phyloP scores from a whole-genome alignment of 495 filamentous ascomycete genomes.

The Hypoxylon crocopeplum region DNA sequence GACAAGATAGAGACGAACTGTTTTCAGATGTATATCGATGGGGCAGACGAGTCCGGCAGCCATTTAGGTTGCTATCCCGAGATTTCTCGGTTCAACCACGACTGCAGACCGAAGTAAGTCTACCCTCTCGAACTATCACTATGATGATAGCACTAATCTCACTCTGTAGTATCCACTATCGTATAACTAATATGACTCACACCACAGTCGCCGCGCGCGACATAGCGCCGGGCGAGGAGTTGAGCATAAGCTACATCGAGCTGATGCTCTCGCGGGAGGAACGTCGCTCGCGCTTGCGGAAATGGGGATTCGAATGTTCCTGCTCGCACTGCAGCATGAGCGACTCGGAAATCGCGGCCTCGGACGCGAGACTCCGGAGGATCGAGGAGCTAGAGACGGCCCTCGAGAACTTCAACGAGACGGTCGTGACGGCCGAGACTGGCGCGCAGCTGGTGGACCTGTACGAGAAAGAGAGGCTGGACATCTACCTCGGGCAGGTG shows the following conservation, averaged over 20 bases:
- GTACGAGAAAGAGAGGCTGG: constrained; percentile 45
- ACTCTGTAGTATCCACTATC: constrained; percentile 47
- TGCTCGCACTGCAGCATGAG: constrained; percentile 45
- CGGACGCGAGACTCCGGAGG: constrained; percentile 44
- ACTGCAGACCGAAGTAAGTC: constrained; percentile 54
- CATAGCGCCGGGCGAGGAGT: constrained; percentile 48
- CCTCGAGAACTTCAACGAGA: constrained; percentile 42
- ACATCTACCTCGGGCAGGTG: constrained; percentile 45
- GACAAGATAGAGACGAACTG: constrained; percentile 49
- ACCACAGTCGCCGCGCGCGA: constrained; percentile 49
- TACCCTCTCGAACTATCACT: background rate
- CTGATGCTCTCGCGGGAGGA: constrained; percentile 33
- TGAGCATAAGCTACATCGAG: constrained; percentile 52
- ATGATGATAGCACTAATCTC: background rate
- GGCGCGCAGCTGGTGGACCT: constrained; percentile 42
- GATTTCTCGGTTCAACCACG: constrained; percentile 50
- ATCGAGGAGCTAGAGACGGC: constrained; percentile 45
- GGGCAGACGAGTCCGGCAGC: constrained; percentile 28
- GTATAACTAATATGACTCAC: constrained; percentile 48
- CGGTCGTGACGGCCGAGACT: constrained; percentile 42
- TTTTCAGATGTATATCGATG: constrained; percentile 48
- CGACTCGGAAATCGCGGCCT: constrained; percentile 29
- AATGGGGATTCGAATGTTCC: constrained; percentile 51
- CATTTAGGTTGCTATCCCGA: constrained; percentile 49
- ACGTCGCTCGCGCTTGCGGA: constrained; percentile 42